Evolutionary conservation across 164 flowering plant genomes (phyloP).

Genomic region (Litsea cubeba): DNA sequence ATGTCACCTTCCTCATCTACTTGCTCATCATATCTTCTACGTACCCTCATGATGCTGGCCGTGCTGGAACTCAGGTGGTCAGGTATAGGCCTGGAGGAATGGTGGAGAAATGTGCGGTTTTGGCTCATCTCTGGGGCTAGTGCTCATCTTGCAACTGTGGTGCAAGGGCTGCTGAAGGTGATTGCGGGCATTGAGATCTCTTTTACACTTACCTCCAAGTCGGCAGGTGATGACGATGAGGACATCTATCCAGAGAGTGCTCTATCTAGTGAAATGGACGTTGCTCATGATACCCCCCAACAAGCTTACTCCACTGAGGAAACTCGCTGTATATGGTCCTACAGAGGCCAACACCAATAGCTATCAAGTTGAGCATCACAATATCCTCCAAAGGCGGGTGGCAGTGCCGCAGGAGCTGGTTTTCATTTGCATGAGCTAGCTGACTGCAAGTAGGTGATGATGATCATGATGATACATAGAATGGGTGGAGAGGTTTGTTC

Average conservation of each 20-base stretch:
- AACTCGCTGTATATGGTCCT: too few relatives aligned
- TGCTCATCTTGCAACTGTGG: conserved; percentile 66
- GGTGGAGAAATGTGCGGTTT: conserved; percentile 89
- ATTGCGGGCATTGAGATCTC: conserved; percentile 77
- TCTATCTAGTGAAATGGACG: conserved; percentile 70
- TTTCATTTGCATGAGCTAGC: conserved; percentile 38
- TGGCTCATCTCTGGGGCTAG: conserved; percentile 81
- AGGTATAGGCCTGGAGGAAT: conserved; percentile 66
- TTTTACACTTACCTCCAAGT: conserved; percentile 68
- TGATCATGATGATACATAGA: too few relatives aligned
- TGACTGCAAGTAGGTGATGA: too few relatives aligned
- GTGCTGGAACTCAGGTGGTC: conserved; percentile 73
- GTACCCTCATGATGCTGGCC: conserved; percentile 52
- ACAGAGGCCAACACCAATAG: too few relatives aligned
- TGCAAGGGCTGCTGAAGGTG: conserved; percentile 71
- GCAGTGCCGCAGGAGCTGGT: conserved; percentile 13
- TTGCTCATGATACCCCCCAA: conserved; percentile 70
- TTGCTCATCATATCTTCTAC: conserved; percentile 42
- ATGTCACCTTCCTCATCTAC: conserved; percentile 46
- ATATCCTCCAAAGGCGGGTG: conserved; percentile 31
- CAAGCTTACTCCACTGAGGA: conserved; percentile 27
- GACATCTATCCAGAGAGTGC: conserved; percentile 62
- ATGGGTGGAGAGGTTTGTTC: too few relatives aligned
- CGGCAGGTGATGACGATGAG: conserved; percentile 52
- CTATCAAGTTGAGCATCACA: conserved; percentile 52